Conservation (phyloP, 257 asterid genomes). For the Verbena officinalis region DNA sequence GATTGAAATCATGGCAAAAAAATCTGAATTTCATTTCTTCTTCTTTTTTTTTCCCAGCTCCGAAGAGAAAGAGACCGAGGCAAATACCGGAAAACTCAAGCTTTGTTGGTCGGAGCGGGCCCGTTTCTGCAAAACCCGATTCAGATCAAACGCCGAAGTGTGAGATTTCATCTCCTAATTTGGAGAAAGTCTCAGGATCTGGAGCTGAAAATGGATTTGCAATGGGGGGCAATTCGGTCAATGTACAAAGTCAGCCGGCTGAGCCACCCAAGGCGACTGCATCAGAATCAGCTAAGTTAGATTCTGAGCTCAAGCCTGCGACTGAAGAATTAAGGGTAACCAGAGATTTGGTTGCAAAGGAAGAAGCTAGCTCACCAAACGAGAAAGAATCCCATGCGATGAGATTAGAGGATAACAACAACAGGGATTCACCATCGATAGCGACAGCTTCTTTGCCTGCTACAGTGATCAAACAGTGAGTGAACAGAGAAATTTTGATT, state of each 20-base stretch:
- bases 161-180: slow-evolving; percentile 50
- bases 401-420: slow-evolving; percentile 42
- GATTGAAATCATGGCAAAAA: not conserved
- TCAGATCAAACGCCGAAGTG: slow-evolving; percentile 57
- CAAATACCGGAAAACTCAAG: slow-evolving; percentile 62
- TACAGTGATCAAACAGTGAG: slow-evolving; percentile 57
- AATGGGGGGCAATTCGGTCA: slow-evolving; percentile 40
- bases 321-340: slow-evolving; percentile 41
- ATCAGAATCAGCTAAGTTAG: slow-evolving; percentile 34
- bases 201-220: slow-evolving; percentile 51
- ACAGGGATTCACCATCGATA: slow-evolving; percentile 43
- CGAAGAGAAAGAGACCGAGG: slow-evolving; percentile 83
- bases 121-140: slow-evolving; percentile 51
- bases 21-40: not conserved
- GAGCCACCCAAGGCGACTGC: slow-evolving; percentile 34
- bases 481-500: slow-evolving; percentile 11
- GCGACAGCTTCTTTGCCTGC: slow-evolving; percentile 41
- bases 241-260: slow-evolving; percentile 34
- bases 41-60: slow-evolving; percentile 50
- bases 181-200: slow-evolving; percentile 55
- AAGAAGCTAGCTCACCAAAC: slow-evolving; percentile 49
- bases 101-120: slow-evolving; percentile 51
- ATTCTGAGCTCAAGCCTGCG: slow-evolving; percentile 43
- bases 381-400: slow-evolving; percentile 50
- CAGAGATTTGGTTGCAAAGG: slow-evolving; percentile 44